phyloP scores from a whole-genome alignment of 805 yeast species.

The Komagataella populi region DNA sequence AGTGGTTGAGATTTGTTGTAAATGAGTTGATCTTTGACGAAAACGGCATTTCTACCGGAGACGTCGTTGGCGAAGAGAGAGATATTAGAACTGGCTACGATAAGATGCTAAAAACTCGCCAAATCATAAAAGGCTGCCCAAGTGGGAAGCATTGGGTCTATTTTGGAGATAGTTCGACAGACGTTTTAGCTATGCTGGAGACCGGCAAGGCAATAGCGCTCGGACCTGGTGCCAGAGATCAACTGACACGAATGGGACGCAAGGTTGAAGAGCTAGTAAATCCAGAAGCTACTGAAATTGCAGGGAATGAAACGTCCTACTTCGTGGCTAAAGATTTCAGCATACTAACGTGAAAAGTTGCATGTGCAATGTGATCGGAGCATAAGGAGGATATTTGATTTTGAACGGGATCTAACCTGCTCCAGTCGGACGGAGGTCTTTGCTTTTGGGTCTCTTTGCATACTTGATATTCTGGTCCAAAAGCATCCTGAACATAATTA shows the following conservation, averaged over 20 bases:
- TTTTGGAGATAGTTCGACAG: slow-evolving; percentile 54
- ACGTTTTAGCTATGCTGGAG: slow-evolving; percentile 32
- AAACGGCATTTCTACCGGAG: background rate
- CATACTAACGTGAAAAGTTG: background rate
- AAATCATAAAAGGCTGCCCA: background rate
- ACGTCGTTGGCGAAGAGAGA: background rate
- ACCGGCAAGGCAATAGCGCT: slow-evolving; percentile 30
- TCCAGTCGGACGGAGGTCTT: background rate
- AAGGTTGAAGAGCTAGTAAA: background rate
- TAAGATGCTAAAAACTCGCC: background rate
- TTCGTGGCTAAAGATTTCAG: background rate
- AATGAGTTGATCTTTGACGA: background rate
- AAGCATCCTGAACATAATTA: background rate
- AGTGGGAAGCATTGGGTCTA: slow-evolving; percentile 16
- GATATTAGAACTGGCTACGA: background rate
- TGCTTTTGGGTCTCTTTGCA: background rate
- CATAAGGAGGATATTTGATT: background rate
- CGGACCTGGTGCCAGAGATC: background rate
- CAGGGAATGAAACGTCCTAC: background rate
- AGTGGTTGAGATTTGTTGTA: background rate
- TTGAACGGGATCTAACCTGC: background rate
- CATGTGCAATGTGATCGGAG: background rate
- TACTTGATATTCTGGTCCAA: background rate
- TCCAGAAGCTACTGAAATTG: too few species aligned
- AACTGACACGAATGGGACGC: background rate